Base-by-base conservation (phyloP, 2,329 filamentous ascomycete genomes). In the Ascochyta viciae-villosae region DNA sequence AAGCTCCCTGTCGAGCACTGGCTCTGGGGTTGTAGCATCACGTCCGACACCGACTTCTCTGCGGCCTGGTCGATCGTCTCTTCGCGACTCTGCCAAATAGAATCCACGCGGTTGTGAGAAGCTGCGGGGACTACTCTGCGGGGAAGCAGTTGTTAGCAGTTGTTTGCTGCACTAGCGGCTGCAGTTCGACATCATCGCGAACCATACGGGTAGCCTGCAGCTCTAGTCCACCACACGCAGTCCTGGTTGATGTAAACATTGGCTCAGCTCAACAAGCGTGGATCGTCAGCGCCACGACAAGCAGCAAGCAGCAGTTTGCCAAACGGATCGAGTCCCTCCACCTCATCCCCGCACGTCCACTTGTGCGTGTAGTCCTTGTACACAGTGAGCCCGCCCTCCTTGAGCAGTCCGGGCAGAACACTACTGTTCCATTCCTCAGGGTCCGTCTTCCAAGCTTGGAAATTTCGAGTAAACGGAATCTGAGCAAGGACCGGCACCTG, bases 271-370 rank as follows among this genome's bases (percentile, higher is more conserved):
- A 64, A 42, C 41, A 68, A 42, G 9, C 63, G 58, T 12, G 63
- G 59, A 50, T 68, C 67, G 10, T 64, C 61, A 8, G 50, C 46
- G 16, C 66, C 69, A 12, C 60, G 42, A 58, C 70, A 72, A 26
- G 68, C 60, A 37, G 45, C 65, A 29, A 74, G 57, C 48, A 72
- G 50, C 57, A 72, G 24, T 46, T 60, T 69, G 19, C 64, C 62
- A 50, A 65, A 71, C 10, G 61, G 59, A 15, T 60, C 60, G 33
- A 72, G 37, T 33, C 40, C 31, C 4, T 49, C 59, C 22, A 63
- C 23, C 13, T 57, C 49, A 8, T 47, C 43, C 4, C 56, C 61
- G 16, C 35, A 8, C 16, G 47, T 54, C 65, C 67, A 73, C 12
- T 9, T 41, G 5, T 34, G 3, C 2, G 56, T 33, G 31, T 62